Evolutionary conservation across 768 basidiomycete genomes (phyloP).

Genomic region (Polyporus arcularius): DNA sequence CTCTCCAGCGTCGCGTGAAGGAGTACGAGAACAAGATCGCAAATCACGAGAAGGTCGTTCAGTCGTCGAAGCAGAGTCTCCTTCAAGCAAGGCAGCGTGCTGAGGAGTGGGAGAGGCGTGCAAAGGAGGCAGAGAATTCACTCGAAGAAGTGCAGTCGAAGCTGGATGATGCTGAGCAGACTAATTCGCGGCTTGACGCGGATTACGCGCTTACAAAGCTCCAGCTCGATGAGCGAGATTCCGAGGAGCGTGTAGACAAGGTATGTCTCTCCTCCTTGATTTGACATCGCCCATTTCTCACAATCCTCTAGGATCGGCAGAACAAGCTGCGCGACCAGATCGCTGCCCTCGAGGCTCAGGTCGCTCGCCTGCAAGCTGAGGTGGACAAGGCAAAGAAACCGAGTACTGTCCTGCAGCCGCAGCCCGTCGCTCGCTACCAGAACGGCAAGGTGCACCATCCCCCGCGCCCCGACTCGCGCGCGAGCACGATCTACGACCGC

Average conservation of each 20-base stretch:
- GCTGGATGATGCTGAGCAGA: constrained; percentile 69
- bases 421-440: constrained; percentile 38
- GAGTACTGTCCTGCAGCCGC: constrained; percentile 29
- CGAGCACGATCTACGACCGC: constrained; percentile 59
- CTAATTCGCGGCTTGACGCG: constrained; percentile 63
- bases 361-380: constrained; percentile 58
- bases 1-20: constrained; percentile 70
- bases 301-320: constrained; percentile 62
- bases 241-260: constrained; percentile 65
- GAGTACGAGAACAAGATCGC: constrained; percentile 66
- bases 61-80: constrained; percentile 61
- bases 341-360: constrained; percentile 58
- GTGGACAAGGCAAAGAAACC: constrained; percentile 47
- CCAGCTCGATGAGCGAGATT: constrained; percentile 77
- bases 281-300: not conserved
- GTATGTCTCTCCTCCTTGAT: constrained; percentile 38
- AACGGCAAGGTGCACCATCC: constrained; percentile 48
- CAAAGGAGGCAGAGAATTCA: constrained; percentile 68
- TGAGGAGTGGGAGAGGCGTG: constrained; percentile 78
- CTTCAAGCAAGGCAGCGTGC: constrained; percentile 76
- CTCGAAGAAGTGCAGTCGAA: constrained; percentile 60
- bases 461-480: constrained; percentile 73
- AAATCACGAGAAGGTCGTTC: constrained; percentile 62
- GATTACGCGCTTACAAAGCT: constrained; percentile 68
- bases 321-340: constrained; percentile 69